Evolutionary conservation across 2,329 filamentous ascomycete species (phyloP).

Genomic region (Colletotrichum australisinense): DNA sequence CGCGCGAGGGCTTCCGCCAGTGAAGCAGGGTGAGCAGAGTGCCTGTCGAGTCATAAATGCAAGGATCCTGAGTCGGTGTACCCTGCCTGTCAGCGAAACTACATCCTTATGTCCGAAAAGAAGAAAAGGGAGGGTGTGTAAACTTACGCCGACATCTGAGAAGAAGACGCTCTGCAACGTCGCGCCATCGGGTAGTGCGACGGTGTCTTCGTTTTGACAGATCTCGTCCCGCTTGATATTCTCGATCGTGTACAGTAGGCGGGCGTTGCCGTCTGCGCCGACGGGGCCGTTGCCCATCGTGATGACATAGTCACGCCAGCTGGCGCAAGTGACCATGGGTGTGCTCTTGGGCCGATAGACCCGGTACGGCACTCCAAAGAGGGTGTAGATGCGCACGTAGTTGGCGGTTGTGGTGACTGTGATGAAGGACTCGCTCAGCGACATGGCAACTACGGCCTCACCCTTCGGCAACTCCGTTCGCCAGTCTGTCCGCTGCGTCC

Average conservation of each 20-base stretch:
- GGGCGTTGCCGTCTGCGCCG: slow-evolving; percentile 79
- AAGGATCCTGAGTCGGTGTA: slow-evolving; percentile 75
- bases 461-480: slow-evolving; percentile 86
- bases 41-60: slow-evolving; percentile 94
- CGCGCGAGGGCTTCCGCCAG: slow-evolving; percentile 88
- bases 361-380: slow-evolving; percentile 89
- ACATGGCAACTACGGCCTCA: slow-evolving; percentile 89
- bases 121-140: neutral
- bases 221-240: slow-evolving; percentile 94
- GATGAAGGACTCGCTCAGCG: slow-evolving; percentile 89
- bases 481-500: slow-evolving; percentile 93
- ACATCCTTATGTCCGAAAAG: neutral
- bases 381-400: slow-evolving; percentile 92
- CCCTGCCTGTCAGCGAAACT: slow-evolving; percentile 19
- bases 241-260: slow-evolving; percentile 90
- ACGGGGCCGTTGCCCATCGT: slow-evolving; percentile 94
- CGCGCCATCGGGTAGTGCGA: slow-evolving; percentile 82
- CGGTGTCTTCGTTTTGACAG: slow-evolving; percentile 93
- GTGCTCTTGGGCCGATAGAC: slow-evolving; percentile 93
- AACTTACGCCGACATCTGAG: slow-evolving; percentile 84
- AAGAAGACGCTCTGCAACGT: slow-evolving; percentile 89
- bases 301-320: slow-evolving; percentile 96
- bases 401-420: slow-evolving; percentile 88
- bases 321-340: slow-evolving; percentile 91
- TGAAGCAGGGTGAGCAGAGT: slow-evolving; percentile 89